A percentile compares a stretch with the other conserved stretches of the same genome.
Evolutionary conservation across 345 rosid genomes (phyloP).

Genomic region (Brassica carinata): DNA sequence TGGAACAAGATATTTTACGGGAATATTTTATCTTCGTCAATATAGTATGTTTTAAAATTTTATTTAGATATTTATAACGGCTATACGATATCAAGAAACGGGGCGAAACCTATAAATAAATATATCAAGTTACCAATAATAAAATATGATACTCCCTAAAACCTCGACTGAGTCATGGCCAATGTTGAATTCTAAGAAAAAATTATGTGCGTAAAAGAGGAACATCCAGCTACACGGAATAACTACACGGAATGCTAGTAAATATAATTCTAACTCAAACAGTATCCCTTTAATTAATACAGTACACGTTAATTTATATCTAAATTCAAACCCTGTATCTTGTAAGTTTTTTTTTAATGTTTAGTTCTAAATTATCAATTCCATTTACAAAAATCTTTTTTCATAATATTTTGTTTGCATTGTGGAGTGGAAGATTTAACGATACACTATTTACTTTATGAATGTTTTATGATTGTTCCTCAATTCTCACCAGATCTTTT

Average conservation of each 20-base stretch:
- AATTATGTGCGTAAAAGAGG: too few species aligned
- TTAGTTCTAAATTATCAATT: not conserved
- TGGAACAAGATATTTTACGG: not conserved
- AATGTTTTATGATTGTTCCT: not conserved
- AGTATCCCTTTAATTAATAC: not conserved
- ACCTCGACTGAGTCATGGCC: too few species aligned
- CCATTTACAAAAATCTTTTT: not conserved
- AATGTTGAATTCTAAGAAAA: too few species aligned
- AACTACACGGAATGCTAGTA: too few species aligned
- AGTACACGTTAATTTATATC: not conserved
- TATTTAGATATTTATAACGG: not conserved
- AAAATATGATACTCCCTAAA: not conserved
- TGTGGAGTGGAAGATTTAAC: not conserved
- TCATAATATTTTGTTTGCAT: not conserved
- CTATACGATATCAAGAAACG: not conserved
- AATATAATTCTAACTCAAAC: not conserved
- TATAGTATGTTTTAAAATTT: not conserved
- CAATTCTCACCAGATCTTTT: not conserved
- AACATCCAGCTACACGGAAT: too few species aligned
- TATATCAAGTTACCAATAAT: not conserved
- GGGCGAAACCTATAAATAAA: not conserved
- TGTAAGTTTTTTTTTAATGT: not conserved
- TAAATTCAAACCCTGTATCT: too few species aligned
- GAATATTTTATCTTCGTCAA: not conserved
- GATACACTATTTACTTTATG: not conserved